Evolutionary conservation across 805 yeast genomes (phyloP), one percentile per base, ranked within the genome.

Genomic region (Wickerhamiella azymoides): DNA sequence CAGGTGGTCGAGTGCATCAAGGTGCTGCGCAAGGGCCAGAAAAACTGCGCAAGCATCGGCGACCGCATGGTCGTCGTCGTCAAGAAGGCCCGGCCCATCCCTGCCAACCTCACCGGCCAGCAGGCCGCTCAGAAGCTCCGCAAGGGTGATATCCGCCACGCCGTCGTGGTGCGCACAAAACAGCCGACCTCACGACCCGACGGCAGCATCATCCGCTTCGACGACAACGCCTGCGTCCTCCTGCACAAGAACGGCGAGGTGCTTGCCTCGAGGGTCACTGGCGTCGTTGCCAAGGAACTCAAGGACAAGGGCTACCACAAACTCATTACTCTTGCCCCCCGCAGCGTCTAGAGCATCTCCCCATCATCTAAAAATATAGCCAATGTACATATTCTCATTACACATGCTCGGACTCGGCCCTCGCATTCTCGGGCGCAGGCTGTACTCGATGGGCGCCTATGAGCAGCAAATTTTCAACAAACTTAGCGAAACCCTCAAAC

Each of bases 151-250:
- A 84, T 92, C 45, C 81, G 92, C 49, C 89, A 93, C 58, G 98
- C 96, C 3, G 89, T 92, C 26, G 82, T 92, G 37, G 96, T 88
- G 16, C 79, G 98, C 64, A 85, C 96, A 0, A 86, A 80, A 65
- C 85, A 85, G 52, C 76, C 77, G 46, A 74, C 74, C 51, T 72
- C 72, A 57, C 76, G 98, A 60, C 72, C 79, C 2, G 97, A 92
- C 61, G 98, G 98, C 2, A 73, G 94, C 2, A 77, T 77, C 18
- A 73, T 92, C 25, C 70, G 82, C 54, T 92, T 92, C 61, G 96
- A 88, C 61, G 98, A 92, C 65, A 92, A 89, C 62, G 98, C 98
- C 1, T 88, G 97, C 67, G 97, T 92, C 28, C 72, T 92, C 58
- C 76, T 89, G 51, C 88, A 92, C 68, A 89, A 89, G 65, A 82